Evolutionary conservation across 352 stramenopile genomes (phyloP).

Genomic region (Blastocystis sp.): DNA sequence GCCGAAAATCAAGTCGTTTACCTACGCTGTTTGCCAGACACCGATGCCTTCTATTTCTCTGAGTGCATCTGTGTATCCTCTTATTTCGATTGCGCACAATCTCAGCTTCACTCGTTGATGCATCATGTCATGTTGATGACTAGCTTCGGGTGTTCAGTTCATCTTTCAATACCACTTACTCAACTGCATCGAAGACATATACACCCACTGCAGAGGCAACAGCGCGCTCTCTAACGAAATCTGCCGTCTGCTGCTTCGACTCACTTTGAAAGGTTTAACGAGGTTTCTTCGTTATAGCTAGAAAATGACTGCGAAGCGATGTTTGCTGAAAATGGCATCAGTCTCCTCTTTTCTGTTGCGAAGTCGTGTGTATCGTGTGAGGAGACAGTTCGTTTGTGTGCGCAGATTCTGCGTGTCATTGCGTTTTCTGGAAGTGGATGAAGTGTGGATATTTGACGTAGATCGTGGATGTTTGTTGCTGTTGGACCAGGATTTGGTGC

Average conservation of each 20-base stretch:
- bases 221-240: background rate
- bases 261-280: background rate
- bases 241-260: constrained; percentile 29
- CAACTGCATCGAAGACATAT: background rate
- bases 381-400: constrained; percentile 26
- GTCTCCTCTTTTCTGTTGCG: background rate
- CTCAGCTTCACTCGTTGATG: background rate
- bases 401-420: constrained; percentile 32
- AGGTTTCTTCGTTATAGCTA: background rate
- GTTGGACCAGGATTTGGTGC: background rate
- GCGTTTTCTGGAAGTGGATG: background rate
- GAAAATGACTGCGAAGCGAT: background rate
- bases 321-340: constrained; percentile 6
- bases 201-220: background rate
- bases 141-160: background rate
- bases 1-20: background rate
- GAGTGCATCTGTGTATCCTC: background rate
- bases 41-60: background rate
- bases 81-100: constrained; percentile 16
- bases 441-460: background rate
- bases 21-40: background rate
- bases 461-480: background rate
- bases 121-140: background rate
- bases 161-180: background rate
- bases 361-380: background rate